Base-by-base conservation (phyloP, 176 grass and related monocot species). In the Musa schizocarpa region DNA sequence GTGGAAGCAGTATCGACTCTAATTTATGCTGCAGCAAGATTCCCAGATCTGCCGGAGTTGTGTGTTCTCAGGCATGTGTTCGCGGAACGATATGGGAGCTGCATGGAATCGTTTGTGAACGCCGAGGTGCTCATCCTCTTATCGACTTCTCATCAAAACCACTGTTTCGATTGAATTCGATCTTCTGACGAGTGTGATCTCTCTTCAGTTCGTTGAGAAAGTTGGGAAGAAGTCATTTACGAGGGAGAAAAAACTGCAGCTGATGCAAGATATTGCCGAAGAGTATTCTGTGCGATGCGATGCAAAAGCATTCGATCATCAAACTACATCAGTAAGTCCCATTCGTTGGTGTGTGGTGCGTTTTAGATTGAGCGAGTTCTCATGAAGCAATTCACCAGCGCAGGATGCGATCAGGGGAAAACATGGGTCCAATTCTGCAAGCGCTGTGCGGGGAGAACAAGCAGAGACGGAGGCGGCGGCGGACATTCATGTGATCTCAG, bases 11-110 rank as follows among this genome's bases (percentile, higher is more conserved):
- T 94, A 63, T 83, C 86, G 66, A 99, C 91, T 71, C 62, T 99
- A 77, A 89, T 94, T 76, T 99, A 89, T 86, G 86, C 88, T 57
- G 82, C 95, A 29, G 90, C 95, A 48, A 94, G 95, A 88, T 99
- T 92, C 86, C 80, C 91, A 12, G 91, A 94, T 82, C 71, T 99
- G 73, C 95, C 90, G 49, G 95, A 99, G 83, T 81, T 99, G 70
- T 87, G 91, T 79, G 85, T 89, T 49, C 82, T 99, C 51, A 85
- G 95, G 66, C 81, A 81, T 84, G 50, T 82, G 20, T 94, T 99
- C 79, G 84, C 70, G 11, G 86, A 92, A 82, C 87, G 72, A 87
- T 94, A 91, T 72, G 88, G 82, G 51, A 73, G 74, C 82, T 73
- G 24, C 8, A 78, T 88, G 8, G 86, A 99, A 74, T 43, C 88